phyloP scores from a whole-genome alignment of 2,329 filamentous ascomycete genomes.

The Aspergillus candidus region DNA sequence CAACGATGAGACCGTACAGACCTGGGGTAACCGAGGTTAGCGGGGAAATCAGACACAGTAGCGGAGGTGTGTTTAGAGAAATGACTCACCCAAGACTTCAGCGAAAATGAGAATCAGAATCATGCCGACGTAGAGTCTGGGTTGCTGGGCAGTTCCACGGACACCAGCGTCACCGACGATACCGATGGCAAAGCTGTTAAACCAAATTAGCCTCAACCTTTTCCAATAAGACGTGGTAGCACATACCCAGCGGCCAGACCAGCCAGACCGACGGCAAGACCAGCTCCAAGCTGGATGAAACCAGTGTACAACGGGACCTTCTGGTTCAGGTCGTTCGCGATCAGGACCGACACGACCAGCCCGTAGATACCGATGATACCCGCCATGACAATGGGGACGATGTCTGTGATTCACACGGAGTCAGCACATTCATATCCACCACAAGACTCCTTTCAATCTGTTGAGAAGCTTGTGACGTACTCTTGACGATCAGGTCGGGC shows the following conservation, averaged over 20 bases:
- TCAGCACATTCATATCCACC: slow-evolving; percentile 5
- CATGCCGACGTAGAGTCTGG: slow-evolving; percentile 84
- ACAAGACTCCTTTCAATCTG: neutral
- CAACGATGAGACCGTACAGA: slow-evolving; percentile 98
- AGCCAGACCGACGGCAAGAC: slow-evolving; percentile 73
- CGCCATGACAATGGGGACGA: slow-evolving; percentile 99
- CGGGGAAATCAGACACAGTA: neutral
- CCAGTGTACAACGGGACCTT: slow-evolving; percentile 68
- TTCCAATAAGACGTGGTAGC: neutral
- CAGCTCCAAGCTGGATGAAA: slow-evolving; percentile 80
- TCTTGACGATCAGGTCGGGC: slow-evolving; percentile 98
- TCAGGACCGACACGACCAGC: slow-evolving; percentile 79
- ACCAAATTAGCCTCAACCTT: slow-evolving; percentile 9
- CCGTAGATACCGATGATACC: slow-evolving; percentile 99
- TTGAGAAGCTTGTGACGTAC: slow-evolving; percentile 52
- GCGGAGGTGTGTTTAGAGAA: neutral
- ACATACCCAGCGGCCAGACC: slow-evolving; percentile 67
- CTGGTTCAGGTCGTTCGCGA: slow-evolving; percentile 72
- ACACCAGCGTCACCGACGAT: slow-evolving; percentile 62
- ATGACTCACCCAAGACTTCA: slow-evolving; percentile 81
- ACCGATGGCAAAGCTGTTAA: slow-evolving; percentile 68
- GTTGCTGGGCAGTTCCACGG: slow-evolving; percentile 48
- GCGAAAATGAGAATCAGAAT: slow-evolving; percentile 99
- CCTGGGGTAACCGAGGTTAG: slow-evolving; percentile 46
- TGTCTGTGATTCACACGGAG: slow-evolving; percentile 56